Percentiles rank a stretch among this genome's conserved stretches.
phyloP scores from a whole-genome alignment of 176 grass and related monocot species.

The Dactylis glomerata region DNA sequence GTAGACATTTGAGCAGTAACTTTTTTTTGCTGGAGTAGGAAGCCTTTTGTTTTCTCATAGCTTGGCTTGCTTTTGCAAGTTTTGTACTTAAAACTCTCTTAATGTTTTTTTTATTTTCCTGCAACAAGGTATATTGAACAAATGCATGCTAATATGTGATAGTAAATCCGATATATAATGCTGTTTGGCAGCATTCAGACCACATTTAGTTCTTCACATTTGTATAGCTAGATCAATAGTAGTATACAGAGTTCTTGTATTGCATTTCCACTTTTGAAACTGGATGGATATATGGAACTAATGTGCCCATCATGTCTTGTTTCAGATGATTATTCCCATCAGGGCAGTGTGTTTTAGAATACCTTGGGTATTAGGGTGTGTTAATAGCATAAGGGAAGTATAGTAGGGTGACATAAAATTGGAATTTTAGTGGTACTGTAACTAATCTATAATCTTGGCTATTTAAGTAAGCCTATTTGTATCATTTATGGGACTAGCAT shows the following conservation, averaged over 20 bases:
- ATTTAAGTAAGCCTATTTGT: background rate
- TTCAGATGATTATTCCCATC: background rate
- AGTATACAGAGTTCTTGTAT: background rate
- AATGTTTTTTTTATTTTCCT: background rate
- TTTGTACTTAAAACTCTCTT: background rate
- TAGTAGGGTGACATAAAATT: background rate
- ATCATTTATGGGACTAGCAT: background rate
- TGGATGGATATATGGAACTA: conserved; percentile 1
- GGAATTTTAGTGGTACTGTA: background rate
- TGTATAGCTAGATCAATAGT: background rate
- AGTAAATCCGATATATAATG: background rate
- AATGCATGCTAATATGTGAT: background rate
- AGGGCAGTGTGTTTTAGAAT: background rate
- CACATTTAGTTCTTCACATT: conserved; percentile 1
- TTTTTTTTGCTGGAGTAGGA: background rate
- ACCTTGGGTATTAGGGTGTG: background rate
- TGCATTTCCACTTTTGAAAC: background rate
- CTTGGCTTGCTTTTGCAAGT: background rate
- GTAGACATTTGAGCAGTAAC: background rate
- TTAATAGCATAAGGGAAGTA: background rate
- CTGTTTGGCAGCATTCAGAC: background rate
- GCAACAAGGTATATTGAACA: background rate
- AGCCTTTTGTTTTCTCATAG: background rate
- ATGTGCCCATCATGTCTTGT: background rate
- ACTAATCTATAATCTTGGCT: background rate